Evolutionary conservation across 1,284 basidiomycete species (phyloP), one percentile per base, ranked within the genome.

Genomic region (Xerocomus amazonicus): DNA sequence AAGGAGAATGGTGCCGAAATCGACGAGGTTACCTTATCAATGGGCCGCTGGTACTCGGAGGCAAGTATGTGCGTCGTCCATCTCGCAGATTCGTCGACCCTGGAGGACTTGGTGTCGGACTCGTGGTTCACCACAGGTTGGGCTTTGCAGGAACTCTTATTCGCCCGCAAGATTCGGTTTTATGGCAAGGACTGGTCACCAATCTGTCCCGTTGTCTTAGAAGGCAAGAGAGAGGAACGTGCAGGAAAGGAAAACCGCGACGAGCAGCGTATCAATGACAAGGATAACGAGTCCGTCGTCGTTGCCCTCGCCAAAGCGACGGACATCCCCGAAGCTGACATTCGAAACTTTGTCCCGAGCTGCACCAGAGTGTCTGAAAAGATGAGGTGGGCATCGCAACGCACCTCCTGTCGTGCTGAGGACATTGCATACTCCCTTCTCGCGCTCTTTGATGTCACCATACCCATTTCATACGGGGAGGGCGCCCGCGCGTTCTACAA

Each of bases 121-220:
- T 47, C 61, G 9, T 66, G 60, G 60, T 58, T 65, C 39, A 57
- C 47, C 9, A 48, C 57, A 44, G 52, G 54, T 13, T 65, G 62
- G 60, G 59, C 60, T 7, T 31, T 63, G 26, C 52, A 52, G 10
- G 60, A 63, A 4, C 60, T 61, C 17, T 48, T 63, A 31, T 56
- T 62, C 23, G 31, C 62, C 3, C 54, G 59, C 45, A 65, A 51
- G 50, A 51, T 62, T 36, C 51, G 63, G 4, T 66, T 62, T 33
- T 62, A 64, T 51, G 61, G 59, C 17, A 62, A 31, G 34, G 44
- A 62, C 16, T 62, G 63, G 63, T 51, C 48, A 8, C 59, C 62
- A 0, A 63, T 61, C 32, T 61, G 48, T 43, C 62, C 58, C 7
- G 17, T 13, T 0, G n/a, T 6, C 5, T 3, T 10, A 6, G 60